phyloP scores from a whole-genome alignment of 2,329 filamentous ascomycete species.

The Alternaria brassicicola region DNA sequence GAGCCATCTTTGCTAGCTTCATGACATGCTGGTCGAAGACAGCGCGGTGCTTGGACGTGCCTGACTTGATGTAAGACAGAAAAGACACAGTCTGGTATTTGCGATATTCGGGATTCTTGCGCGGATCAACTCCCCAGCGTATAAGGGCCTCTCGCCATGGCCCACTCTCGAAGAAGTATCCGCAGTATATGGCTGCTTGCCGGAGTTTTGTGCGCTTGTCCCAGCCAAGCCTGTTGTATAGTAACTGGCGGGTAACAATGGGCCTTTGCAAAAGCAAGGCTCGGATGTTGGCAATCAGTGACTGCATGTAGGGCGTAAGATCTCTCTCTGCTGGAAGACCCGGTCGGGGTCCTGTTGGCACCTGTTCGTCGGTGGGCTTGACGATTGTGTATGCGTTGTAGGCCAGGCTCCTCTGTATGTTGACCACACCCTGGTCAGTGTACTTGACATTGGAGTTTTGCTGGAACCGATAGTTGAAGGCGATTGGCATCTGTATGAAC shows the following conservation, averaged over 20 bases:
- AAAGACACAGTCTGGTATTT: constrained; percentile 78
- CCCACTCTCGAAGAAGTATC: constrained; percentile 90
- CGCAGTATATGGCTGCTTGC: constrained; percentile 79
- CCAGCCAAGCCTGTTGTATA: constrained; percentile 72
- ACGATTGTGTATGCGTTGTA: constrained; percentile 55
- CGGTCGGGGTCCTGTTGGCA: constrained; percentile 66
- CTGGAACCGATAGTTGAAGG: constrained; percentile 75
- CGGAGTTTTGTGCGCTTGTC: constrained; percentile 66
- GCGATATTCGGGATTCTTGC: constrained; percentile 75
- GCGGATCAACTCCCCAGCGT: constrained; percentile 84
- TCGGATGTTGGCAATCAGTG: constrained; percentile 68
- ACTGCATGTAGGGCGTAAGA: constrained; percentile 64
- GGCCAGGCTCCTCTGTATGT: constrained; percentile 36
- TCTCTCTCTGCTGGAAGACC: constrained; percentile 58
- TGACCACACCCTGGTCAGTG: constrained; percentile 50
- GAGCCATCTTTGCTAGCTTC: constrained; percentile 29
- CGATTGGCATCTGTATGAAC: constrained; percentile 75
- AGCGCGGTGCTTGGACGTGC: constrained; percentile 32
- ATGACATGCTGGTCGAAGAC: constrained; percentile 36
- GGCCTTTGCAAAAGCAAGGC: constrained; percentile 74
- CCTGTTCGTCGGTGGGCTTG: constrained; percentile 65
- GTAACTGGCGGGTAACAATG: constrained; percentile 82
- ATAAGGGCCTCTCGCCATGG: constrained; percentile 91
- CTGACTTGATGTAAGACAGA: constrained; percentile 41
- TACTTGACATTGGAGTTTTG: constrained; percentile 81